phyloP scores from a whole-genome alignment of 805 yeast species.

The Henningerozyma blattae region DNA sequence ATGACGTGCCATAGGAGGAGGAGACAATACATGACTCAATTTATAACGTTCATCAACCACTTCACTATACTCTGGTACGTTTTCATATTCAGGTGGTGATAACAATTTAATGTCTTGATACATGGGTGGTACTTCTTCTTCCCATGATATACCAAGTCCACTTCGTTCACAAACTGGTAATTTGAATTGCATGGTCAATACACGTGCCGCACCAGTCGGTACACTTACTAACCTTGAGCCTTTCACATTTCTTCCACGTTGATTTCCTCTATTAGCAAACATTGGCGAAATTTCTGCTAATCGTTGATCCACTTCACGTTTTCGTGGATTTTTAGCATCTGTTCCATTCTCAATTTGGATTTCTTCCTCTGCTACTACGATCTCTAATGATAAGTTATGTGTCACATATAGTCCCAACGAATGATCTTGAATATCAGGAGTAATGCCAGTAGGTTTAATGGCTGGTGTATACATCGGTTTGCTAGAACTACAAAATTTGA shows the following conservation, averaged over 20 bases:
- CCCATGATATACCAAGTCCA: constrained; percentile 96
- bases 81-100: constrained; percentile 74
- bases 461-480: constrained; percentile 12
- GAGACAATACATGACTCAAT: background rate
- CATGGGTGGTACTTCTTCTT: constrained; percentile 97
- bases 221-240: constrained; percentile 35
- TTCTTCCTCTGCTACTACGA: constrained; percentile 88
- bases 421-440: constrained; percentile 78
- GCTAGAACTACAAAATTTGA: constrained; percentile 32
- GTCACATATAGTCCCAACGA: constrained; percentile 63
- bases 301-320: constrained; percentile 24
- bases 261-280: constrained; percentile 26
- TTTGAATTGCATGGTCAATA: constrained; percentile 87
- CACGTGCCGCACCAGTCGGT: constrained; percentile 93
- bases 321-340: background rate
- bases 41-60: background rate
- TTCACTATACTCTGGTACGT: constrained; percentile 1
- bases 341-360: constrained; percentile 30
- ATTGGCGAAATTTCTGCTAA: constrained; percentile 34
- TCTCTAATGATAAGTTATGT: constrained; percentile 72
- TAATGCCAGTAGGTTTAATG: constrained; percentile 30
- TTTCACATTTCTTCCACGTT: constrained; percentile 11
- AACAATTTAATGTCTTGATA: constrained; percentile 74
- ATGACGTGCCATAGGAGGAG: constrained; percentile 4
- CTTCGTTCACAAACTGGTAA: constrained; percentile 76